Evolutionary conservation across 73 alveolate species (phyloP), one percentile per base, ranked within the genome.

Genomic region (Paramecium pentaurelia): DNA sequence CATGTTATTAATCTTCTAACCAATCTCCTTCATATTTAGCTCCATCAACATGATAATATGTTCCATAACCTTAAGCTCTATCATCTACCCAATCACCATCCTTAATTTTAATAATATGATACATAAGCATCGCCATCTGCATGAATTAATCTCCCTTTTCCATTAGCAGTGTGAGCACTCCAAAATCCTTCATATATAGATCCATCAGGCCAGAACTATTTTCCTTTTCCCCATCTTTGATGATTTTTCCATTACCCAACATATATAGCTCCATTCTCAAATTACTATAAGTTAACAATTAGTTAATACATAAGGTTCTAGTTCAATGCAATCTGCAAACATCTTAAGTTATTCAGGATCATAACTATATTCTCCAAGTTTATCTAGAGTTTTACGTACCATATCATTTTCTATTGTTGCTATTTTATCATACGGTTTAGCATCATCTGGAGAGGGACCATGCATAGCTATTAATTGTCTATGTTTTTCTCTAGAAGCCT

Each of bases 131-230:
- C 94, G 34, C 98, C 94, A 93, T 93, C 97, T 59, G 95, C 88
- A 92, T 95, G 94, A 86, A 93, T 93, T 37, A 93, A 95, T 86
- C 94, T 73, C 0, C 98, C 98, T 51, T 93, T 93, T 71, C 98
- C 98, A 91, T 94, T 95, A 37, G 95, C 95, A 60, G 93, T 95
- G 86, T 95, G 94, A 86, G 77, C 68, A 64, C 83, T 93, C 98
- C 98, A 95, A 71, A 88, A 93, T 9, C 98, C 98, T 86, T 95
- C 98, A 86, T 95, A 95, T 6, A 95, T 92, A 70, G 95, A 93
- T 11, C 98, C 98, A 86, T 95, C 95, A 28, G 97, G 90, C 94
- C 95, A 95, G 92, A 86, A 93, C 83, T 93, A 88, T 80, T 75
- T 92, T 6, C 98, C 98, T 54, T 91, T 91, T 27, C 98, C 98